Evolutionary conservation across 352 stramenopile species (phyloP), one percentile per base, ranked within the genome.

Genomic region (Phytophthora sp.): DNA sequence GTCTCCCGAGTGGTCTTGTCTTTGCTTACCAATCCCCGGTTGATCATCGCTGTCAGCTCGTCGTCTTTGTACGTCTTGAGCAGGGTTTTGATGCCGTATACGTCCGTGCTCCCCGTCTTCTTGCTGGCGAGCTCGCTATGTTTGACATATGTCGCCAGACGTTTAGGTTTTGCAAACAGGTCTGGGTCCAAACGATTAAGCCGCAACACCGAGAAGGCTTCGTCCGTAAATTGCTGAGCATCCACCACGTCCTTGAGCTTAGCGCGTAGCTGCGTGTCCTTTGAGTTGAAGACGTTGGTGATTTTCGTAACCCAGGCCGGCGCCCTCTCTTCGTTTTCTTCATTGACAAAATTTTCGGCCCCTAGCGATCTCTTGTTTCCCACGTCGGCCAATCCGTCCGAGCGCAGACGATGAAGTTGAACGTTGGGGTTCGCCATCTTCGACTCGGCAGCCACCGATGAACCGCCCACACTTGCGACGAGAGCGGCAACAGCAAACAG

Each of bases 311-410:
- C n/a, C n/a, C n/a, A n/a, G n/a, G n/a, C n/a, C n/a, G n/a, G n/a
- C n/a, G n/a, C n/a, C n/a, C n/a, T n/a, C n/a, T 54, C 29, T 16
- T 59, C 51, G 31, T 59, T 24, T 49, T 49, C 12, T 30, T n/a
- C n/a, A 27, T 31, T 26, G 18, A n/a, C 9, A n/a, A n/a, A n/a
- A n/a, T 41, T 41, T 11, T 41, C 38, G 18, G 12, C 20, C 29
- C 38, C 50, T 38, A 50, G 36, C 11, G 15, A 51, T 9, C 36
- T 47, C 24, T 20, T 38, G 8, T 8, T 18, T 49, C n/a, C 26
- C 26, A 35, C 13, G 8, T 21, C 38, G 5, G 26, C 8, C 30
- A 42, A 41, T 16, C 21, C 26, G 21, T 33, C 11, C n/a, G n/a
- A 35, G 31, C 20, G 15, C 31, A n/a, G n/a, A 20, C 20, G 31